phyloP scores from a whole-genome alignment of 768 basidiomycete species.

The Albatrellus ellisii region DNA sequence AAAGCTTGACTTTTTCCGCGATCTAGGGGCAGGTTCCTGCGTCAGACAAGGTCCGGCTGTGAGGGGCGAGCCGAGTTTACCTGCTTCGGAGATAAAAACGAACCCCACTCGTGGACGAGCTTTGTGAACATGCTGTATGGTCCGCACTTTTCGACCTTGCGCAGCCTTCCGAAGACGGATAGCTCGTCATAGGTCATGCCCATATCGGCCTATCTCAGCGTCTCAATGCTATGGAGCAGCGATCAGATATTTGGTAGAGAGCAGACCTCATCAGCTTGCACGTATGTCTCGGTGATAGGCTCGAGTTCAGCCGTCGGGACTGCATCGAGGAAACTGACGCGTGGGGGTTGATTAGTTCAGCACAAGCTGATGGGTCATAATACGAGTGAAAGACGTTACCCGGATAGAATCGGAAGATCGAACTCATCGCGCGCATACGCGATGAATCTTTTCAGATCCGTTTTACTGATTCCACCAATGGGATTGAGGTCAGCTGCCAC shows the following conservation, averaged over 20 bases:
- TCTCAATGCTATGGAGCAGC: not conserved
- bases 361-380: constrained; percentile 2
- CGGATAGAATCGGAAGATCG: constrained; percentile 69
- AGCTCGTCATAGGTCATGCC: constrained; percentile 99
- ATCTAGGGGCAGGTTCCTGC: constrained; percentile 37
- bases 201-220: constrained; percentile 78
- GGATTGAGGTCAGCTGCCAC: constrained; percentile 87
- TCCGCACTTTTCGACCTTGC: constrained; percentile 95
- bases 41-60: not conserved
- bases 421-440: constrained; percentile 69
- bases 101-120: constrained; percentile 88
- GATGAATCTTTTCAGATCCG: constrained; percentile 93
- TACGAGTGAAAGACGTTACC: constrained; percentile 45
- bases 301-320: constrained; percentile 94
- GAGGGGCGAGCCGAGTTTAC: constrained; percentile 24
- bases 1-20: constrained; percentile 92
- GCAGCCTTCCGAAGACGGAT: constrained; percentile 82
- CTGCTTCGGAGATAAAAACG: constrained; percentile 68
- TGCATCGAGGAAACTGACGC: constrained; percentile 79
- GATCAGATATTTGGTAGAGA: constrained; percentile 3
- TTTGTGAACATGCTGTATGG: constrained; percentile 98
- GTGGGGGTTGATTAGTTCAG: not conserved
- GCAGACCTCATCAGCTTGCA: constrained; percentile 87
- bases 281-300: constrained; percentile 87
- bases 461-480: constrained; percentile 96